Evolutionary conservation across 805 yeast genomes (phyloP), one percentile per base, ranked within the genome.

Genomic region (Metschnikowia drakensbergensis): DNA sequence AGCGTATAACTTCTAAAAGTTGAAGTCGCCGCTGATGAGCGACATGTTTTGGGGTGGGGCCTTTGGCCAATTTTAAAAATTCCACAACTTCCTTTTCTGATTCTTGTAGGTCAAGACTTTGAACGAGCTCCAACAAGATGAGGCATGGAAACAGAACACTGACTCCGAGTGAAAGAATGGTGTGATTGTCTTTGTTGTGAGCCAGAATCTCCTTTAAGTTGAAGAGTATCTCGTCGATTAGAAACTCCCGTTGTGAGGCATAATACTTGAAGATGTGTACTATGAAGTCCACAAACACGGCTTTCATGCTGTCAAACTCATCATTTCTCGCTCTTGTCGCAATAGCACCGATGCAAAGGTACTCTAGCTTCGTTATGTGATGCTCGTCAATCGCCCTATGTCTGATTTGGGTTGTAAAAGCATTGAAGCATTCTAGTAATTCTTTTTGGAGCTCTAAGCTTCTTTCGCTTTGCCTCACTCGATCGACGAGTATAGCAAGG

Each of bases 281-380:
- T 38, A 33, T 36, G n/a, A 76, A 52, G 8, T 64, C 58, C 30
- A 72, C 58, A 34, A 67, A 55, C 9, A 53, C 58, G 26, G 33
- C 50, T 35, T 65, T 63, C 40, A 76, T 51, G 3, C 59, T 54
- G 11, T 68, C 69, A 4, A 64, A 59, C 5, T 49, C 51, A 2
- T 59, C 32, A 0, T 44, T 33, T 1, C 56, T 56, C 1, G 51
- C 47, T n/a, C 69, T 74, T 25, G 60, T 54, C 53, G 79, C 81
- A 0, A 83, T 59, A 0, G 74, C 54, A 30, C 61, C 62, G 6
- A 72, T 55, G 6, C 76, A 63, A 25, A 81, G 60, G 55, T 80
- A 85, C 51, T 84, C 88, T 28, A 87, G 56, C 52, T 76, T 78
- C 0, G 89, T 82, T 7, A 84, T 58, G 0, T 76, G 57, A 3